Base-by-base conservation (phyloP, 2,329 filamentous ascomycete species). In the Exutisphaerella laricina region DNA sequence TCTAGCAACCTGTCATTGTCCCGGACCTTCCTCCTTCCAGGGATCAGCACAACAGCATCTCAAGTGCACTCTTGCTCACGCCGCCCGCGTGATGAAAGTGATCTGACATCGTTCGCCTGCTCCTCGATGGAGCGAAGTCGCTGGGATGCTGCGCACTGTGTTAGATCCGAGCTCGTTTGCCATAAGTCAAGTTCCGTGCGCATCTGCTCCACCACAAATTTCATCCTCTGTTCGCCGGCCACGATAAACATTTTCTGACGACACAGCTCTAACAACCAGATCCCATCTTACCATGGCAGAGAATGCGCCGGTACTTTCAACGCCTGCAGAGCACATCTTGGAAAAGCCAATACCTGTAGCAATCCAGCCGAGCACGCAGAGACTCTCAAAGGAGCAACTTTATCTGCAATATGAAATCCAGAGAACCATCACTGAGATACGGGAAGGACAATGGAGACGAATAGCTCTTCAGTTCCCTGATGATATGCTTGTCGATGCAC, bases 391-490 rank as follows among this genome's bases (percentile, higher is more conserved):
- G 53, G 79, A 85, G 59, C 84, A 89, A 59, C 71, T 97, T 21
- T 70, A 71, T 42, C 69, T 80, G 29, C 82, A 85, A 36, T 98
- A 97, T 70, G 92, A 98, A 66, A 83, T 96, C 53, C 74, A 77
- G 46, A 78, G 86, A 43, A 96, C 92, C 0, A 77, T 88, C 36
- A 65, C 69, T 25, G 86, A 95, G 64, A 84, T 98, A 34, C 72
- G 73, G n/a, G 66, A 72, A 4, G 84, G 80, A 31, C 74, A 74
- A 63, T 94, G 87, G 77, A 77, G 69, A 49, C 78, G 84, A 38
- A 78, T 98, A 22, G 92, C 88, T 1, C 70, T 98, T n/a, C 92
- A 98, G 62, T 97, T 98, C 56, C 90, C 92, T 0, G 92, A 98
- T 67, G 75, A 83, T 20, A 94, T 97, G 87, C 76, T 98, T 1